phyloP scores from a whole-genome alignment of 805 yeast genomes.

The Spathaspora hagerdaliae region DNA sequence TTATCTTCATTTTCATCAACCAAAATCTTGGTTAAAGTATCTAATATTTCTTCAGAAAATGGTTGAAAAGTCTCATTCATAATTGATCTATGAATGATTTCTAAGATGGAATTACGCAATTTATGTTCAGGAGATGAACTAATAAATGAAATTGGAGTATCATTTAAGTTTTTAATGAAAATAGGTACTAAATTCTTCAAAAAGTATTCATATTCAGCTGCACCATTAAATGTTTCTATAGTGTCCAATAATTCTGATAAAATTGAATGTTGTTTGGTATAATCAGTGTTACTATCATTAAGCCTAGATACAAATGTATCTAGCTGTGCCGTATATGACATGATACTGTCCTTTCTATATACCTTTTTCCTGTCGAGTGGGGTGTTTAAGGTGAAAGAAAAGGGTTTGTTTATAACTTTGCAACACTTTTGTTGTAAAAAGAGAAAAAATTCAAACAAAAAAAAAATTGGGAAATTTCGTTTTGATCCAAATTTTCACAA shows the following conservation, averaged over 20 bases:
- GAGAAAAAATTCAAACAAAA: neutral
- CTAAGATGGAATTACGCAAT: slow-evolving; percentile 70
- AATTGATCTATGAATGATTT: slow-evolving; percentile 75
- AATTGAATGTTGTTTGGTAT: slow-evolving; percentile 58
- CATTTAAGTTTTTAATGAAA: slow-evolving; percentile 56
- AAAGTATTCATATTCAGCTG: slow-evolving; percentile 78
- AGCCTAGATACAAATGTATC: slow-evolving; percentile 67
- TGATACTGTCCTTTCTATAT: slow-evolving; percentile 8
- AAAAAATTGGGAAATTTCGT: slow-evolving; percentile 19
- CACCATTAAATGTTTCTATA: slow-evolving; percentile 76
- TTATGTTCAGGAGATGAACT: slow-evolving; percentile 70
- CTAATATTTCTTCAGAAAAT: slow-evolving; percentile 58
- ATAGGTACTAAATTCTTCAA: slow-evolving; percentile 67
- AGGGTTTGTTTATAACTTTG: neutral
- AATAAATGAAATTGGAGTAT: slow-evolving; percentile 69
- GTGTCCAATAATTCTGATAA: slow-evolving; percentile 83
- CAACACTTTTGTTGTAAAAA: too few species aligned
- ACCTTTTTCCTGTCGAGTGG: neutral
- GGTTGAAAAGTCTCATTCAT: slow-evolving; percentile 79
- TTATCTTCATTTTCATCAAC: slow-evolving; percentile 89
- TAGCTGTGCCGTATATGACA: slow-evolving; percentile 53
- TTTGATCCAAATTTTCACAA: slow-evolving; percentile 8
- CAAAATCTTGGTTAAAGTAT: slow-evolving; percentile 54
- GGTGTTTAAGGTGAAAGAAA: neutral
- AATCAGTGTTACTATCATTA: slow-evolving; percentile 48